Base-by-base conservation (phyloP, 2,329 filamentous ascomycete genomes). In the Aphanocladium album region DNA sequence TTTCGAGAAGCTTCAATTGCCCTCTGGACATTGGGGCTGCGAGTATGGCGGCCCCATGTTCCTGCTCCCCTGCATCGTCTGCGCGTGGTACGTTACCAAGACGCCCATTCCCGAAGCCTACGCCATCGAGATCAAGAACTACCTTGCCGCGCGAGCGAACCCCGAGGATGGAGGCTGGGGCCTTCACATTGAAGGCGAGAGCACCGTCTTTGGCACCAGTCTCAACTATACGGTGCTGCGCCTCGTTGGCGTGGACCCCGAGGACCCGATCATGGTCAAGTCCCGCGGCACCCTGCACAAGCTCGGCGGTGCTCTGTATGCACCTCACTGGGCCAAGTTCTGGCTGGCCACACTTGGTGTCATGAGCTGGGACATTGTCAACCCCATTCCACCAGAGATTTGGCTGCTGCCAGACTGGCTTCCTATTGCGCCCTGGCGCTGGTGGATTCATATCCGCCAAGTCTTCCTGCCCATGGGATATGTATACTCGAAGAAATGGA, bases 11-110 rank as follows among this genome's bases (percentile, higher is more conserved):
- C 83, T 98, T 25, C 95, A 99, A 73, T 81, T 97, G 1, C 86
- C 89, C 16, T 89, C 91, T 1, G 95, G 95, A 5, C 91, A 97
- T 70, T 99, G 95, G 95, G 95, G 83, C 5, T 98, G 93, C 77
- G 95, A 99, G 73, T 99, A 99, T 77, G 95, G 95, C 59, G 95
- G 95, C 0, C 95, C 95, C 4, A 93, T 97, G 90, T 99, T 99
- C 71, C 83, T 98, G 43, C 80, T 98, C 1, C 91, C 93, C 0
- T 91, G 93, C 49, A 73, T 96, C 23, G 86, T 97, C 63, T 86
- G 96, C 66, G 83, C 89, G 30, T 96, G 91, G 86, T 93, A 96
- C 72, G 89, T 89, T 57, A 98, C 93, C 64, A 87, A 93, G 71
- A 96, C 91, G 57, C 89, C 89, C 4, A 90, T 99, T 61, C 87